phyloP scores from a whole-genome alignment of 352 stramenopile genomes.

The Globisporangium sylvaticum region DNA sequence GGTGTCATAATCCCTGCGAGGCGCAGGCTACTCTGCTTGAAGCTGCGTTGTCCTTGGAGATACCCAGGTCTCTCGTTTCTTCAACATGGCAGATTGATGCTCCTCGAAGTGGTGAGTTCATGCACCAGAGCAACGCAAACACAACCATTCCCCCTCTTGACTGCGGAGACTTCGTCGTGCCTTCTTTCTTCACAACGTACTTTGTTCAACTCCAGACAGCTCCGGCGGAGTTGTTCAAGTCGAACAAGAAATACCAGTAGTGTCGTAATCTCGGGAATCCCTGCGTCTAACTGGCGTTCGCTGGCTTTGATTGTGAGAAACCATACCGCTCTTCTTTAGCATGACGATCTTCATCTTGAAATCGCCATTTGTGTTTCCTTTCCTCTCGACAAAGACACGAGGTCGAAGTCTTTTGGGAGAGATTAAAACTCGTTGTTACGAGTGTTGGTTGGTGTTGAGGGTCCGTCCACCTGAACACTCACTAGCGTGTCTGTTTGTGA shows the following conservation, averaged over 20 bases:
- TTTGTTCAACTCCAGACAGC: not conserved
- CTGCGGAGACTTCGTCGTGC: too few relatives aligned
- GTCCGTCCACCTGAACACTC: not conserved
- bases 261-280: not conserved
- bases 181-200: too few relatives aligned
- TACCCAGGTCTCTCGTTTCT: not conserved
- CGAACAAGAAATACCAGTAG: not conserved
- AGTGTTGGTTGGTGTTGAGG: too few relatives aligned
- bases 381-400: not conserved
- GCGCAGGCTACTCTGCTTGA: too few relatives aligned
- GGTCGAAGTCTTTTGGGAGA: too few relatives aligned
- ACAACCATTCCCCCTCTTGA: too few relatives aligned
- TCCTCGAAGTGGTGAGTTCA: too few relatives aligned
- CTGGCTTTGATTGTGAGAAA: not conserved
- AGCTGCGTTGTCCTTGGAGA: too few relatives aligned
- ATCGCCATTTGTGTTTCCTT: not conserved
- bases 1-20: too few relatives aligned
- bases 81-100: not conserved
- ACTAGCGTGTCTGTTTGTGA: not conserved
- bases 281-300: not conserved
- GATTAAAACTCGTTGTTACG: too few relatives aligned
- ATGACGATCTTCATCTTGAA: too few relatives aligned
- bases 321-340: not conserved
- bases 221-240: not conserved
- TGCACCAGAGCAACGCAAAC: too few relatives aligned